Conservation (phyloP, 768 basidiomycete species). For the Boletus rufocinnamomeus region DNA sequence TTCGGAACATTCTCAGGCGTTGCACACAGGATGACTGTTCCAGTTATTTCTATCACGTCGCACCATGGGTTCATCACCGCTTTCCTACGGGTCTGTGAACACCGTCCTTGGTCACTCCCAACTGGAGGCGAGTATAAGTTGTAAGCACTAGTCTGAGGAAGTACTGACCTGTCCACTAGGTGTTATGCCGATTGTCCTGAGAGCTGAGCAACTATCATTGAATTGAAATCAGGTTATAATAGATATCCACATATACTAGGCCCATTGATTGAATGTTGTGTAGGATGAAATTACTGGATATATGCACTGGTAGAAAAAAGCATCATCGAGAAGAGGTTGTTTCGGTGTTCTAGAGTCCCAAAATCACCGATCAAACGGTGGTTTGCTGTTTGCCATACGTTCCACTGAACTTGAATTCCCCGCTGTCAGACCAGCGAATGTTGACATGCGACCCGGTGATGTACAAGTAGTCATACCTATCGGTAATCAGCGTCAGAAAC, state of each 20-base stretch:
- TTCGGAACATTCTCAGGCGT: conserved; percentile 4
- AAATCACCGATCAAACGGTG: neutral
- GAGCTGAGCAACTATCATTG: conserved; percentile 9
- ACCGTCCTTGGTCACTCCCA: conserved; percentile 48
- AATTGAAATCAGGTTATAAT: conserved; percentile 8
- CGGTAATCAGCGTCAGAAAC: neutral
- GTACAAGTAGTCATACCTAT: conserved; percentile 42
- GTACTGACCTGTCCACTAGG: conserved; percentile 21
- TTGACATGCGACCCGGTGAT: conserved; percentile 46
- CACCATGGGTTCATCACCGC: conserved; percentile 65
- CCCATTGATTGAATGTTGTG: neutral
- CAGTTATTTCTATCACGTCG: conserved; percentile 68
- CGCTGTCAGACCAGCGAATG: conserved; percentile 46
- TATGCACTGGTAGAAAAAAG: conserved; percentile 1
- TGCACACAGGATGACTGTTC: neutral
- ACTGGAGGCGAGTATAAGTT: conserved; percentile 62
- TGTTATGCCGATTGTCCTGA: conserved; percentile 29
- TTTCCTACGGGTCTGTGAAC: conserved; percentile 50
- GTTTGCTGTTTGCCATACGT: conserved; percentile 38
- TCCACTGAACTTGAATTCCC: conserved; percentile 61
- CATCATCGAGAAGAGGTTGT: neutral
- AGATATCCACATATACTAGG: neutral
- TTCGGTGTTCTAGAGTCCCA: neutral
- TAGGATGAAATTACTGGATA: neutral
- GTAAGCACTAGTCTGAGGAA: neutral